Base-by-base conservation (phyloP, 163 green algal genomes). In the Chlamydomonas reinhardtii region DNA sequence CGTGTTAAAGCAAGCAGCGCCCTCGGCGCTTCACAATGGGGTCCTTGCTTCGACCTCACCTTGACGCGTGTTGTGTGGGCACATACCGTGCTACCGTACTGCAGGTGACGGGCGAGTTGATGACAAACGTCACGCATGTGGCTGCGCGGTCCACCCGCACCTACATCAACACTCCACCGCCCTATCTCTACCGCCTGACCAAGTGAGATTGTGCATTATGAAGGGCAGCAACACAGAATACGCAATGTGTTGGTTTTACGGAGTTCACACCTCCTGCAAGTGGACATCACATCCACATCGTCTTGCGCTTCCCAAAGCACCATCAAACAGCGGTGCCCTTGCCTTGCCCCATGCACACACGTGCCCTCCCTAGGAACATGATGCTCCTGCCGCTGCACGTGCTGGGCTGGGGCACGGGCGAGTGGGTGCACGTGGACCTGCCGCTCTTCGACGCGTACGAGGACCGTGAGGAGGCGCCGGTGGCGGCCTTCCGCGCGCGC, bases 371-470 rank as follows among this genome's bases (percentile, higher is more conserved):
- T 22, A 76, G 70, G 70, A 24, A 54, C 15, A 12, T 59, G 24
- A 0, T 34, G 27, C 39, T 80, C 24, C 31, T 82, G 19, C 82
- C 82, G 3, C 39, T 87, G 35, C 72, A 90, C 56, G 34, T 81
- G 16, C 6, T 91, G 12, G 89, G 85, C 31, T 82, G 48, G 34
- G 70, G 70, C 34, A 86, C 83, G 37, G 73, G 71, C 11, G 84
- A 92, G n/a, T 87, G 43, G 29, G 64, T 84, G 32, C 52, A 43
- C 3, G 73, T 93, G 16, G 25, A 70, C 27, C 61, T 93, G 35
- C 61, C 31, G 59, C 61, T 90, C 9, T 88, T 93, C 25, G 77
- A 92, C 32, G 59, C 3, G 34, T 87, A 86, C 34, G 78, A 88
- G 62, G 83, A 92, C 68, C 29, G 59, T 0, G 74, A 88, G 29